Evolutionary conservation across 441 rosid species (phyloP).

Genomic region (Pelargonium fulgidum): DNA sequence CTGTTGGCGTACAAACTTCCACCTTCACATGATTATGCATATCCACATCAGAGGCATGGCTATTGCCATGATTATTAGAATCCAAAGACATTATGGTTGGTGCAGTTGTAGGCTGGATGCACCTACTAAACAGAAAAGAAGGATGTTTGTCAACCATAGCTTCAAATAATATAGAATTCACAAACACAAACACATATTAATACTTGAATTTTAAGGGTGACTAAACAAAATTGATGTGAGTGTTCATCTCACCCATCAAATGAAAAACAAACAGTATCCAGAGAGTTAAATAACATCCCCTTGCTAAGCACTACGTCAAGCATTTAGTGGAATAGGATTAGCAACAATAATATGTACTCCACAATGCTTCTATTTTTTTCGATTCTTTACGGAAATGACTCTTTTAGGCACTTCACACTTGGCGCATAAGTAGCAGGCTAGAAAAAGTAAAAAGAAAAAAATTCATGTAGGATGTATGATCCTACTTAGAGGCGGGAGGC

Average conservation of each 20-base stretch:
- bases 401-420: not conserved
- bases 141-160: conserved; percentile 11
- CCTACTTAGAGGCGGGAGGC: not conserved
- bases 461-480: not conserved
- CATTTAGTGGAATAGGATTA: not conserved
- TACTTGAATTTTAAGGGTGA: not conserved
- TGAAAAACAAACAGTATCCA: not conserved
- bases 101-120: conserved; percentile 20
- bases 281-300: not conserved
- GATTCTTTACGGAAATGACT: not conserved
- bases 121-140: conserved; percentile 24
- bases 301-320: conserved; percentile 5
- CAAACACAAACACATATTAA: not conserved
- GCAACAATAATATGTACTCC: not conserved
- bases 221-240: not conserved
- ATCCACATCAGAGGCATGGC: conserved; percentile 20
- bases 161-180: not conserved
- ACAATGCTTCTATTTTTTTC: not conserved
- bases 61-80: conserved; percentile 21
- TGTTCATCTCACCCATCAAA: not conserved
- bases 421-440: not conserved
- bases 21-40: conserved; percentile 18
- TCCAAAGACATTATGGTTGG: conserved; percentile 24
- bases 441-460: not conserved
- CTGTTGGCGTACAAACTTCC: conserved; percentile 25